Evolutionary conservation across 805 yeast genomes (phyloP).

Genomic region (Kurtzmaniella fragi): DNA sequence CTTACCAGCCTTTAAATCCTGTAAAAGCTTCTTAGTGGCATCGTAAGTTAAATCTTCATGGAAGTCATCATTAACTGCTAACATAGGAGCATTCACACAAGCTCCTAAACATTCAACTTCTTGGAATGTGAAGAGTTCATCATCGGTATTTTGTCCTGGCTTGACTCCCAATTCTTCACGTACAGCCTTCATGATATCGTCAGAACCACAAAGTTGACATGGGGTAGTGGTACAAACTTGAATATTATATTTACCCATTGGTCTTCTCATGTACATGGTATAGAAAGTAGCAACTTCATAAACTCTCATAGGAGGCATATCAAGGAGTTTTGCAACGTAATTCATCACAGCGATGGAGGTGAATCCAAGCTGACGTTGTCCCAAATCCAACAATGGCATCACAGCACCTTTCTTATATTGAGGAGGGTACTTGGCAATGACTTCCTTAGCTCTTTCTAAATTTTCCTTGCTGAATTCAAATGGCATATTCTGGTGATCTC

Average conservation of each 20-base stretch:
- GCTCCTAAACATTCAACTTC: slow-evolving; percentile 93
- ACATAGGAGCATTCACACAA: slow-evolving; percentile 87
- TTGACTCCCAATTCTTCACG: slow-evolving; percentile 54
- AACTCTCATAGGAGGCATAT: slow-evolving; percentile 92
- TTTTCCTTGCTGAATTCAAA: slow-evolving; percentile 71
- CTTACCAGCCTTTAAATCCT: slow-evolving; percentile 60
- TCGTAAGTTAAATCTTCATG: slow-evolving; percentile 77
- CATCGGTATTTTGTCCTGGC: slow-evolving; percentile 75
- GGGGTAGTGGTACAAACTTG: slow-evolving; percentile 91
- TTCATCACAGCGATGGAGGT: slow-evolving; percentile 86
- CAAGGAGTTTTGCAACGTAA: slow-evolving; percentile 77
- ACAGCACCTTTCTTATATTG: slow-evolving; percentile 85
- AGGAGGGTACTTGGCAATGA: slow-evolving; percentile 75
- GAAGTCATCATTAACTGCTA: slow-evolving; percentile 78
- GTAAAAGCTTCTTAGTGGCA: slow-evolving; percentile 54
- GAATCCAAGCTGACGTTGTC: slow-evolving; percentile 84
- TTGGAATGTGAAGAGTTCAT: slow-evolving; percentile 71
- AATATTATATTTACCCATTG: slow-evolving; percentile 78
- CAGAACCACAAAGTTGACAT: slow-evolving; percentile 80
- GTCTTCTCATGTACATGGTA: slow-evolving; percentile 84
- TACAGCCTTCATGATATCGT: slow-evolving; percentile 69
- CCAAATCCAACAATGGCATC: slow-evolving; percentile 82
- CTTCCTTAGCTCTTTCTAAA: slow-evolving; percentile 60
- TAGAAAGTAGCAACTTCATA: slow-evolving; percentile 90
- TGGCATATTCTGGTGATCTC: slow-evolving; percentile 61